phyloP scores from a whole-genome alignment of 768 basidiomycete genomes.

The Tylopilus cervinicoccineus region DNA sequence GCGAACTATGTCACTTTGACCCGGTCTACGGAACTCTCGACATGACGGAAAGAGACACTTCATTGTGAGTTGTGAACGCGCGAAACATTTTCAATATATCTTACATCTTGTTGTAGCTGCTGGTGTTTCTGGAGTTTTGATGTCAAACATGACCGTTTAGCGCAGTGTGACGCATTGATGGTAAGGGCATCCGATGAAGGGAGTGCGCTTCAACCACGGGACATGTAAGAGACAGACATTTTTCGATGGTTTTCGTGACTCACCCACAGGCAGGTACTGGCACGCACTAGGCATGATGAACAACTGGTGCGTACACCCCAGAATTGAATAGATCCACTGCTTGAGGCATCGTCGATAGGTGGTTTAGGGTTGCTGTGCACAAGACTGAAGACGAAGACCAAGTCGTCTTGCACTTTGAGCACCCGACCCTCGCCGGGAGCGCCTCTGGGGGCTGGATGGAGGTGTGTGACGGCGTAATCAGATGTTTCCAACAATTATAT shows the following conservation, averaged over 20 bases:
- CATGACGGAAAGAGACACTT: constrained; percentile 44
- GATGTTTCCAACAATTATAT: neutral
- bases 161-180: constrained; percentile 35
- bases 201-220: constrained; percentile 44
- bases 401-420: constrained; percentile 45
- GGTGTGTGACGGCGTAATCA: constrained; percentile 14
- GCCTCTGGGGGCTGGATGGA: constrained; percentile 60
- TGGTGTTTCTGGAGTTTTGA: constrained; percentile 58
- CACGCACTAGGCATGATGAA: constrained; percentile 64
- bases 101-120: constrained; percentile 29
- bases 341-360: constrained; percentile 30
- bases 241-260: neutral
- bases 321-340: neutral
- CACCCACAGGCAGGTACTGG: constrained; percentile 33
- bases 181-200: constrained; percentile 56
- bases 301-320: constrained; percentile 28
- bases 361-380: constrained; percentile 54
- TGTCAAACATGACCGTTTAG: constrained; percentile 33
- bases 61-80: constrained; percentile 34
- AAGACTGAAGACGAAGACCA: constrained; percentile 26
- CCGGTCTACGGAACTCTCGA: constrained; percentile 48
- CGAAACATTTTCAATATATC: neutral
- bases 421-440: constrained; percentile 51
- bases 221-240: constrained; percentile 38
- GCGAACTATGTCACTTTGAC: constrained; percentile 33